Percentiles rank a stretch among this genome's conserved stretches.
Conservation (phyloP, 768 basidiomycete species). For the Lactifluus volemus region DNA sequence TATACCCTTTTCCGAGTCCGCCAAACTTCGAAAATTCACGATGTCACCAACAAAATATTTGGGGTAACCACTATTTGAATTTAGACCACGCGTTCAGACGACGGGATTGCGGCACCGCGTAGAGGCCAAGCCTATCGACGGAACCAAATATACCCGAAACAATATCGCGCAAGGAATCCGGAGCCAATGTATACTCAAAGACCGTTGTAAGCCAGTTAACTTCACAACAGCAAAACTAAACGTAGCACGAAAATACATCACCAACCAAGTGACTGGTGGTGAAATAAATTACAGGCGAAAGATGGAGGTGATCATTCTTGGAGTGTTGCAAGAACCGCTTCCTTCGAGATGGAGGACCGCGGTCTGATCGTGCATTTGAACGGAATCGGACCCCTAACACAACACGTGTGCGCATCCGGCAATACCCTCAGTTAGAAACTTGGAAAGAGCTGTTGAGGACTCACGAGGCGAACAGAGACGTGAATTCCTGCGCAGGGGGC, state of each 20-base stretch:
- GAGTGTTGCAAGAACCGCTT: neutral
- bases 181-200: no score
- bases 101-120: no score
- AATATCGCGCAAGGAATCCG: no score
- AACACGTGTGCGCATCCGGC: neutral
- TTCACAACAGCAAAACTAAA: neutral
- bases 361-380: slow-evolving; percentile 9
- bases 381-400: slow-evolving; percentile 4
- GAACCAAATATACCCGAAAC: neutral
- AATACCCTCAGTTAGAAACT: neutral
- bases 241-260: neutral
- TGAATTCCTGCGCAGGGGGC: slow-evolving; percentile 1
- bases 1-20: no score
- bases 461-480: neutral
- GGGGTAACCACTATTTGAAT: no score
- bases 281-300: neutral
- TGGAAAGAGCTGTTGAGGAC: neutral
- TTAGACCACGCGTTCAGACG: no score
- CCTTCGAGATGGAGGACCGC: neutral
- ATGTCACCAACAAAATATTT: no score
- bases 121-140: neutral
- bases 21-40: no score
- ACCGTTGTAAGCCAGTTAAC: neutral
- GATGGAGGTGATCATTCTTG: neutral
- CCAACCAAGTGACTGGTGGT: neutral